Evolutionary conservation across 2,329 filamentous ascomycete species (phyloP), one percentile per base, ranked within the genome.

Genomic region (Scopulariopsis brevicaulis): DNA sequence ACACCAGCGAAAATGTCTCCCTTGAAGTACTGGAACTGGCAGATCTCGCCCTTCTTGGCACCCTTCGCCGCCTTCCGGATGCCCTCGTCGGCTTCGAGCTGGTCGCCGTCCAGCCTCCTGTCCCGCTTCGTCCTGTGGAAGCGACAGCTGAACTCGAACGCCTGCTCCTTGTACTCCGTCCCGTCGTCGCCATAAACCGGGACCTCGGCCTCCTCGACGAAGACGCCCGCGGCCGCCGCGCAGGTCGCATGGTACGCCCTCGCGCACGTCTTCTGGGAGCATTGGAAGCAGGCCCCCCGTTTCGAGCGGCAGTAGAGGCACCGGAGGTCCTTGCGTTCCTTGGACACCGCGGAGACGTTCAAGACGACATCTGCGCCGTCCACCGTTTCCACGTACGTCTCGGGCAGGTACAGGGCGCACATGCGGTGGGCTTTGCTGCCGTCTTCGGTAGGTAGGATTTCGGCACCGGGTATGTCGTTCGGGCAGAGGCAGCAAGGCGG

Each of bases 201-300:
- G 34, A 96, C 85, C 40, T 90, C 84, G 34, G 89, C 89, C 65
- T 90, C 84, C 68, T 99, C 93, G 54, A 96, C 85, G 68, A 96
- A 89, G 1, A 96, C 91, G 59, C 94, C 94, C 40, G 92, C 93
- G 24, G 93, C 86, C 8, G 91, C 87, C 2, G 94, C 94, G 69
- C 94, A 99, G 1, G 92, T 97, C 18, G 93, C 89, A 69, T 99
- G 94, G 71, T 96, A 99, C 10, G 93, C 87, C 62, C 94, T 81
- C 4, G 90, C 87, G 66, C 94, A 99, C 70, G 96, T 97, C 75
- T 92, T 93, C 64, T 90, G 87, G 1, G 90, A 95, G 72, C 94
- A 99, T 70, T 97, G 93, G 74, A 99, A 95, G 73, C 93, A 96
- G 18, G 90, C 90, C n/a, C 94, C 94, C 59, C 88, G 89, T 71